Evolutionary conservation across 345 rosid species (phyloP).

Genomic region (Theobroma cacao): DNA sequence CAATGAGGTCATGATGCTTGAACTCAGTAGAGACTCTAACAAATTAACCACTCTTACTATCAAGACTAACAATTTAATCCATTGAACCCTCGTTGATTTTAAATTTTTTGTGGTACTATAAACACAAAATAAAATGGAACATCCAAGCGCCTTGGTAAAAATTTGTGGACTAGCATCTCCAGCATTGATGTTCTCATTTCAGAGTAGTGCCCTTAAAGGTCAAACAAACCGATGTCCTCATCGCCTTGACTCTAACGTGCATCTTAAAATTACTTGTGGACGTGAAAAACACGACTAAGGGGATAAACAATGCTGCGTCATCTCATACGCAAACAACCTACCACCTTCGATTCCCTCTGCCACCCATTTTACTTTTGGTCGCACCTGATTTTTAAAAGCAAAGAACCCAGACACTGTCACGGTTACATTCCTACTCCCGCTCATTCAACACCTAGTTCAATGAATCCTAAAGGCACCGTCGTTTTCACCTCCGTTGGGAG

Average conservation of each 20-base stretch:
- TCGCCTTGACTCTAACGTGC: neutral
- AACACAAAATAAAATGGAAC: neutral
- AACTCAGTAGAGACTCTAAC: too few relatives aligned
- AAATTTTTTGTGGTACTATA: too few relatives aligned
- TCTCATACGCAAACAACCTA: constrained; percentile 19
- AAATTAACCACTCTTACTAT: too few relatives aligned
- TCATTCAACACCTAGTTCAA: constrained; percentile 7
- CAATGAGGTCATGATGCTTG: too few relatives aligned
- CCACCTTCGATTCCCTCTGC: neutral
- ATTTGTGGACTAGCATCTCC: neutral
- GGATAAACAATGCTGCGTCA: constrained; percentile 27
- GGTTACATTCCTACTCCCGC: neutral
- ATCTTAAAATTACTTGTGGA: neutral
- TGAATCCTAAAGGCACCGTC: constrained; percentile 67
- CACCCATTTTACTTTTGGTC: neutral
- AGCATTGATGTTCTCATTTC: neutral
- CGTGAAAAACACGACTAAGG: neutral
- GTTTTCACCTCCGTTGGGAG: constrained; percentile 70
- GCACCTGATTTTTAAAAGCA: neutral
- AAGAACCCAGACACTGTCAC: neutral
- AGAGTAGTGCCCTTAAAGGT: neutral
- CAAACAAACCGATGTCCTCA: neutral
- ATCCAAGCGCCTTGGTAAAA: neutral
- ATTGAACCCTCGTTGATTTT: too few relatives aligned
- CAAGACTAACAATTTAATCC: too few relatives aligned